Conservation (phyloP, 306 rosid genomes). For the Lotus japonicus region DNA sequence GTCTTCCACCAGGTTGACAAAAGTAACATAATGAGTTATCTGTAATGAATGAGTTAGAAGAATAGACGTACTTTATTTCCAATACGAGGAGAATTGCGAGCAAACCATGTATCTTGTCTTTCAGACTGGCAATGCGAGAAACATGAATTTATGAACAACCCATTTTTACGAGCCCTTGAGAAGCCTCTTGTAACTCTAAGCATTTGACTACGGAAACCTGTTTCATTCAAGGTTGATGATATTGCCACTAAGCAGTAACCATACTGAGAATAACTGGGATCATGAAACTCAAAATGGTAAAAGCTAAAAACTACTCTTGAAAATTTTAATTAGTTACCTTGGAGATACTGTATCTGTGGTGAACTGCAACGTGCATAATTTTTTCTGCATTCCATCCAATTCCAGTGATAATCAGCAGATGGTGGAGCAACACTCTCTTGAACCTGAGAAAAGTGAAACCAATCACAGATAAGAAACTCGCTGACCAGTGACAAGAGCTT, state of each 20-base stretch:
- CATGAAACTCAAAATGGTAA: background rate
- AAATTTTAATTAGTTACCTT: conserved; percentile 20
- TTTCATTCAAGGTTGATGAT: background rate
- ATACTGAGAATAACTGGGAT: background rate
- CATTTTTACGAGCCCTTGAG: conserved; percentile 31
- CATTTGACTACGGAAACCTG: conserved; percentile 44
- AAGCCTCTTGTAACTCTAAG: conserved; percentile 32
- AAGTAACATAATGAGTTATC: background rate
- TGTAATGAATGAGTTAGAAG: background rate
- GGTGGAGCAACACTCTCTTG: conserved; percentile 51
- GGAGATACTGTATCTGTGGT: conserved; percentile 41
- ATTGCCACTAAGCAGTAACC: background rate
- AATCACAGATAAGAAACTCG: background rate
- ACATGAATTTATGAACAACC: conserved; percentile 46
- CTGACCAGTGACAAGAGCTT: background rate
- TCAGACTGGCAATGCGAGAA: conserved; percentile 48
- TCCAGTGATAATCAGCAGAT: conserved; percentile 43
- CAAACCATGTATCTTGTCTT: conserved; percentile 49
- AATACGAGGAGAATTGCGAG: conserved; percentile 39
- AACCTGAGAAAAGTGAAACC: conserved; percentile 25
- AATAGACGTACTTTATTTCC: conserved; percentile 36
- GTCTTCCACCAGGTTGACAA: background rate
- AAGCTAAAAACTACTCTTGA: background rate
- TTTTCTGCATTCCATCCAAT: conserved; percentile 39
- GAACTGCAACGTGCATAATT: conserved; percentile 37